Evolutionary conservation across 257 asterid species (phyloP).

Genomic region (Solanum gandarillasii): DNA sequence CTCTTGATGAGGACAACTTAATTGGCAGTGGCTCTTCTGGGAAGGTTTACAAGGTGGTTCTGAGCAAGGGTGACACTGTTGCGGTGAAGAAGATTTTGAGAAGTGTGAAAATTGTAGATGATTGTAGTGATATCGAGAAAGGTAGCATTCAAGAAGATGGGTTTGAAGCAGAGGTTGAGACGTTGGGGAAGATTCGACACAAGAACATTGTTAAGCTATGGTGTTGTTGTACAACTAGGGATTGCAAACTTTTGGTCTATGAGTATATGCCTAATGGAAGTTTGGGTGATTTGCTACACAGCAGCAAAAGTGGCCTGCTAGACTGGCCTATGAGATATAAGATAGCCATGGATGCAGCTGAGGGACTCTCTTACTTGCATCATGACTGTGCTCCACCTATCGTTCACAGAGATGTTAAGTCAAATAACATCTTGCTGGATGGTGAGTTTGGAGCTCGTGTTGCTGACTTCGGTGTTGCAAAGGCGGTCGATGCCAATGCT

Average conservation of each 20-base stretch:
- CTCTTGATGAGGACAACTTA: constrained; percentile 80
- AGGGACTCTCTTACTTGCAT: constrained; percentile 86
- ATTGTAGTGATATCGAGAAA: constrained; percentile 51
- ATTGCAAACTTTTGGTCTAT: constrained; percentile 80
- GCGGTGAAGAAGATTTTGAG: constrained; percentile 91
- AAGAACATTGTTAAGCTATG: constrained; percentile 84
- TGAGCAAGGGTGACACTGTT: constrained; percentile 64
- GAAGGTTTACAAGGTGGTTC: constrained; percentile 87
- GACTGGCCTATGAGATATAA: constrained; percentile 85
- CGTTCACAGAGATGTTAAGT: constrained; percentile 85
- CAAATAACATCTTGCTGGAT: constrained; percentile 77
- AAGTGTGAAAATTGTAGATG: constrained; percentile 37
- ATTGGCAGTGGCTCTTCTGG: constrained; percentile 94
- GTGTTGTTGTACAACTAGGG: constrained; percentile 76
- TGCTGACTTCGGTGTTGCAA: constrained; percentile 94
- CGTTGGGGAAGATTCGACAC: constrained; percentile 84
- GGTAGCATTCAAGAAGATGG: constrained; percentile 40
- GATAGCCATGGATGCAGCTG: constrained; percentile 86
- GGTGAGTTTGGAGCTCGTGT: constrained; percentile 77
- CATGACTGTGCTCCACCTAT: constrained; percentile 85
- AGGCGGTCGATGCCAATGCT: constrained; percentile 54
- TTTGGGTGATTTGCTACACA: constrained; percentile 77
- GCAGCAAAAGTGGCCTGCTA: constrained; percentile 63
- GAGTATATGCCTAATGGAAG: constrained; percentile 98
- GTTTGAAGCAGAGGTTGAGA: constrained; percentile 77